Conservation (phyloP, 176 grass and related monocot genomes). For the Dendrocalamus sinicus region DNA sequence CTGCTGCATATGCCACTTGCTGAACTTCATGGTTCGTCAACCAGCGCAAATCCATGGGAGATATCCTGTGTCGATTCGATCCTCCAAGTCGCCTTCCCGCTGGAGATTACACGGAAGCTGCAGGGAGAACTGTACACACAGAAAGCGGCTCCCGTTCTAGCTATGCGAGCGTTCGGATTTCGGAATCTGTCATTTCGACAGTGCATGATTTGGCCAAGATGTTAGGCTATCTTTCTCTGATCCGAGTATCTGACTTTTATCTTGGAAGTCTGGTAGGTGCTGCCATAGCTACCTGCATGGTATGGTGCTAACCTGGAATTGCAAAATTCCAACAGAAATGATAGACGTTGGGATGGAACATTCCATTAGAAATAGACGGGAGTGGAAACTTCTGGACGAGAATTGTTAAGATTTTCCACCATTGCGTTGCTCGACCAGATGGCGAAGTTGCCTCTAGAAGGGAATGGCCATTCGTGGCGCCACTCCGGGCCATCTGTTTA, state of each 20-base stretch:
- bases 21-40: background rate
- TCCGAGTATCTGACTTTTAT: background rate
- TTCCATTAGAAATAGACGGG: background rate
- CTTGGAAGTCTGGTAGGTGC: background rate
- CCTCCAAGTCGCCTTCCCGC: background rate
- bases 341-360: background rate
- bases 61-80: background rate
- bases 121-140: background rate
- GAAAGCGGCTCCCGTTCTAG: no score
- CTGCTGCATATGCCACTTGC: background rate
- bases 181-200: background rate
- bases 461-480: background rate
- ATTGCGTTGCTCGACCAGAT: background rate
- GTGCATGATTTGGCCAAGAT: conserved; percentile 6
- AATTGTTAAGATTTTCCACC: background rate
- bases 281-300: background rate
- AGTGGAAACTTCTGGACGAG: background rate
- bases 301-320: background rate
- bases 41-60: background rate
- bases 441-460: background rate
- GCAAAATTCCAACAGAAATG: no score
- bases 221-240: background rate
- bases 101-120: no score
- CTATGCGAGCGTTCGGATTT: background rate
- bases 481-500: background rate